Conservation (phyloP, 306 rosid species). For the Carpinus viminea region DNA sequence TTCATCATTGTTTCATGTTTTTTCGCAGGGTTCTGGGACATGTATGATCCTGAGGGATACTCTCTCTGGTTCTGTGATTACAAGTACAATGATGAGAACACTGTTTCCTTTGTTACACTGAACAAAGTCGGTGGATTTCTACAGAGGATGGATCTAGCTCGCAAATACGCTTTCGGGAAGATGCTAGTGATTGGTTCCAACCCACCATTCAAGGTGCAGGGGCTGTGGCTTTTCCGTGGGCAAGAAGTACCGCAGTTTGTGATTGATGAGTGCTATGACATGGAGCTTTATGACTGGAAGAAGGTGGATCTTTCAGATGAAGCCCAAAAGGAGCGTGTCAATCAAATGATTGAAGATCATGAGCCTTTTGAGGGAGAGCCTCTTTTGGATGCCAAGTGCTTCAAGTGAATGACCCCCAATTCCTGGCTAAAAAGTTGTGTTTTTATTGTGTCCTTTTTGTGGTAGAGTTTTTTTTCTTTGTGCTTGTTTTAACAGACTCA, state of each 20-base stretch:
- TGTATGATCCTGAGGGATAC: conserved; percentile 93
- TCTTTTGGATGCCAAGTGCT: conserved; percentile 86
- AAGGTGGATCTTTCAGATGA: conserved; percentile 74
- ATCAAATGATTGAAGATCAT: conserved; percentile 74
- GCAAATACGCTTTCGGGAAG: conserved; percentile 87
- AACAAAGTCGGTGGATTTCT: conserved; percentile 88
- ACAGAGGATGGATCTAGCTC: conserved; percentile 87
- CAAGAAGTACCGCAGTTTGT: conserved; percentile 75
- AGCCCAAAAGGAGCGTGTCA: conserved; percentile 78
- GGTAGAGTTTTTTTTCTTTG: conserved; percentile 14
- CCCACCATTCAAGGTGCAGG: conserved; percentile 84
- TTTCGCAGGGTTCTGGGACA: conserved; percentile 86
- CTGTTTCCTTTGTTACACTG: conserved; percentile 78
- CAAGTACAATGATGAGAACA: conserved; percentile 84
- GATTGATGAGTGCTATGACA: conserved; percentile 81
- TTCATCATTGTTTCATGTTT: neutral
- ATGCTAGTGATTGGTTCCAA: conserved; percentile 79
- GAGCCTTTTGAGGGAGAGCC: conserved; percentile 87
- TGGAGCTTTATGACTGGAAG: conserved; percentile 86
- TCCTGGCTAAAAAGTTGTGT: conserved; percentile 3
- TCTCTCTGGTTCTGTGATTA: conserved; percentile 95
- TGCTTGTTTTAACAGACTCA: neutral
- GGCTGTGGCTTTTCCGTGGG: conserved; percentile 95
- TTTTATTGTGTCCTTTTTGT: conserved; percentile 19
- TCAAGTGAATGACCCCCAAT: conserved; percentile 46